Evolutionary conservation across 176 grass and related monocot genomes (phyloP), one percentile per base, ranked within the genome.

Genomic region (Lolium multiflorum): DNA sequence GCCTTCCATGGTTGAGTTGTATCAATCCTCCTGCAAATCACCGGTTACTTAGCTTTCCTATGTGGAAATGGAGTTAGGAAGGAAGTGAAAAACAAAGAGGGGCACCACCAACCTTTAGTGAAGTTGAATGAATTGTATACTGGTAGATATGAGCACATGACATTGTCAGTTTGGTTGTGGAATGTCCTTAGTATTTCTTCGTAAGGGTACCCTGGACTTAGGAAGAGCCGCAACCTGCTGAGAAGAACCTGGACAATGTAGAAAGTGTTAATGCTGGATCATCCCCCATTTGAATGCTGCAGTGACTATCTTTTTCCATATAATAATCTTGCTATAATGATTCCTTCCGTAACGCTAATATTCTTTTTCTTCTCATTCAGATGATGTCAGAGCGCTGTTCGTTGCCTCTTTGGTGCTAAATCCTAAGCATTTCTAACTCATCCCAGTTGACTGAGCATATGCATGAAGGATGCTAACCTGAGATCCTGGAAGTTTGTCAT

Each of bases 111-210:
- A 97, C 95, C 95, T 97, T 94, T 93, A 5, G 95, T 97, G 55
- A 84, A 91, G 91, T 97, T 97, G 92, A 97, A 97, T 82, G 91
- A 93, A 74, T 88, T 93, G 75, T 88, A 97, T 43, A 84, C 0
- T 12, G 92, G 91, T 54, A 97, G 82, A 66, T 88, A 94, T 20
- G 95, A 97, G 63, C 95, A 97, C 95, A 97, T 97, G 25, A 94
- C 77, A 18, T 91, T 91, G 62, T 92, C 92, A 61, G 95, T 97
- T 77, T 94, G 92, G 81, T 97, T 97, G 78, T 97, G 95, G 89
- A 94, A 97, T 66, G 89, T 93, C 60, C 90, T 93, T 43, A 97
- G 59, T 86, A 94, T 97, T 89, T 97, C 95, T 91, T 97, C 95
- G 0, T 97, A 97, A 89, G 95, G 95, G 41, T 97, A 97, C 11